Conservation (phyloP, 2,329 filamentous ascomycete species). For the Fusarium humuli region DNA sequence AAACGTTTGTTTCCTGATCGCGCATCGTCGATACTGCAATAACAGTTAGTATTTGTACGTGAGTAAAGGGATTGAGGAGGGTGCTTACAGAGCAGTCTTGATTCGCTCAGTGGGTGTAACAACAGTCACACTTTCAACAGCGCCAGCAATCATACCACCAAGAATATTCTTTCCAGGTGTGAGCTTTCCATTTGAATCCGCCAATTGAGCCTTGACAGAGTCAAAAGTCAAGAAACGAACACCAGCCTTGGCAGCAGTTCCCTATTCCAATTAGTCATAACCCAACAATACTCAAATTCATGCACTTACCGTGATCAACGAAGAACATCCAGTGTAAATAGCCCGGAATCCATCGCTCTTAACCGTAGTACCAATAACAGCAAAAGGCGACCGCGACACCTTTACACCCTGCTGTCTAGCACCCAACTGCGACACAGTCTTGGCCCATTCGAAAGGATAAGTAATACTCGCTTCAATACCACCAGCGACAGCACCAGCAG, state of each 20-base stretch:
- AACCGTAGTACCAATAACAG: constrained; percentile 66
- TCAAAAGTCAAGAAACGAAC: constrained; percentile 76
- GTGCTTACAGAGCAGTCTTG: constrained; percentile 74
- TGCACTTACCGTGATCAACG: constrained; percentile 60
- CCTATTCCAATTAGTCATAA: constrained; percentile 41
- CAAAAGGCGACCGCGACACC: constrained; percentile 65
- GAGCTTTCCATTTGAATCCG: constrained; percentile 67
- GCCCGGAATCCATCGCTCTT: constrained; percentile 66
- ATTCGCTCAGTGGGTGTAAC: constrained; percentile 76
- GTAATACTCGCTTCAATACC: constrained; percentile 65
- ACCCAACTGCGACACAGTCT: constrained; percentile 70
- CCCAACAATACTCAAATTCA: accelerated
- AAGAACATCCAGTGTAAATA: constrained; percentile 72
- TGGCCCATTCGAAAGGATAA: constrained; percentile 76
- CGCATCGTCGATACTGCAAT: constrained; percentile 53
- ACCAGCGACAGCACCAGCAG: constrained; percentile 64
- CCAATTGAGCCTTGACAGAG: constrained; percentile 68
- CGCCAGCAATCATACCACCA: constrained; percentile 72
- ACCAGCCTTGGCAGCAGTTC: constrained; percentile 72
- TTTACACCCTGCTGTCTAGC: constrained; percentile 15
- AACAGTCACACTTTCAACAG: constrained; percentile 70
- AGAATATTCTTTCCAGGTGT: constrained; percentile 67
- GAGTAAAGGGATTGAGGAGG: no score
- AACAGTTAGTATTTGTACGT: background rate
- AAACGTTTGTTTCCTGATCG: constrained; percentile 47